Conservation (phyloP, 176 grass and related monocot genomes). For the Cenchrus americanus region DNA sequence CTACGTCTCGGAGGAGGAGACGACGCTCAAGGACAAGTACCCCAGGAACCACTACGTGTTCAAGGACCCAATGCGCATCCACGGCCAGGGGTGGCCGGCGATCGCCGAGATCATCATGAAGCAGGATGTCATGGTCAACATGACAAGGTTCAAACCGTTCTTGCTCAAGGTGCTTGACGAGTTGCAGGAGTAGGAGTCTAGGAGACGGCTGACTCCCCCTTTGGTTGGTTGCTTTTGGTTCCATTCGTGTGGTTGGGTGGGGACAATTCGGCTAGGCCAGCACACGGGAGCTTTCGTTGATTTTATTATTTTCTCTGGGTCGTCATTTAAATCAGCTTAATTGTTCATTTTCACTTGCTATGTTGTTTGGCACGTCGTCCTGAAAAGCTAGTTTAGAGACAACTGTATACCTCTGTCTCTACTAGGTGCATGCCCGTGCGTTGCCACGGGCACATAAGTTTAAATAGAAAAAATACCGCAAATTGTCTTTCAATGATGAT, state of each 20-base stretch:
- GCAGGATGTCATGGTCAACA: constrained; percentile 80
- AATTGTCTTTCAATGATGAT: too few relatives aligned
- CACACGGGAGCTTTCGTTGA: background rate
- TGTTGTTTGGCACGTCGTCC: background rate
- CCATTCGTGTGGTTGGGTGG: background rate
- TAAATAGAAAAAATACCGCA: too few relatives aligned
- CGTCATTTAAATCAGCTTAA: background rate
- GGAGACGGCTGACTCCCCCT: background rate
- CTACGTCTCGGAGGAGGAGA: constrained; percentile 77
- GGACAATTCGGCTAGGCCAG: background rate
- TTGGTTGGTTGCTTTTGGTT: background rate
- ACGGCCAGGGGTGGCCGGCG: constrained; percentile 60
- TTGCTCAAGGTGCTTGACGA: constrained; percentile 69
- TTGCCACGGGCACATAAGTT: too few relatives aligned
- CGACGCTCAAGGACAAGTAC: constrained; percentile 73
- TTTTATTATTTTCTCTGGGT: background rate
- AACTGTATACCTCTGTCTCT: background rate
- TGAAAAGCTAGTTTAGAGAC: background rate
- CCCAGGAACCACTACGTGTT: constrained; percentile 74
- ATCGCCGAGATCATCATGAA: constrained; percentile 87
- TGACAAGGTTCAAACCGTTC: constrained; percentile 67
- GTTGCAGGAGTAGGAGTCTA: constrained; percentile 54
- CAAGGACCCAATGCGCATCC: constrained; percentile 72
- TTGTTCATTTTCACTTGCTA: background rate
- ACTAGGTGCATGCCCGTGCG: too few relatives aligned